A percentile compares a stretch with the other conserved stretches of the same genome.
Conservation (phyloP, 169 alveolate species). For the Plasmodium inui region DNA sequence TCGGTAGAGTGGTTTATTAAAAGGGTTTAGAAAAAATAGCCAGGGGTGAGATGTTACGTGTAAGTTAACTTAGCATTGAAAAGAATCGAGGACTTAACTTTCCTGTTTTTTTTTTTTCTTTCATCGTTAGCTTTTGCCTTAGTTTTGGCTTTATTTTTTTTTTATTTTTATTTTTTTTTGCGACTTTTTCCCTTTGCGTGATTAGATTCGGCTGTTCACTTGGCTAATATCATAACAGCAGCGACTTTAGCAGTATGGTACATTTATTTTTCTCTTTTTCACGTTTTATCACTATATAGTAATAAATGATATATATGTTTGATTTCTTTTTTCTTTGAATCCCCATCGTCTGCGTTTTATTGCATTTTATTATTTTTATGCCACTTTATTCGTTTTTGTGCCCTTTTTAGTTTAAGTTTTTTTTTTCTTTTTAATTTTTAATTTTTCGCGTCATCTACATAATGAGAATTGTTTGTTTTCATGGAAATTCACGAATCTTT, state of each 20-base stretch:
- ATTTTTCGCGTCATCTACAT: background rate
- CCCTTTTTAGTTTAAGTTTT: constrained; percentile 12
- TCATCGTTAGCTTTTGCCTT: background rate
- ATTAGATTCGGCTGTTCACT: background rate
- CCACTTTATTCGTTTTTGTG: background rate
- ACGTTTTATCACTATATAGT: background rate
- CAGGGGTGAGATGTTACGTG: background rate
- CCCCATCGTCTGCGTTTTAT: background rate
- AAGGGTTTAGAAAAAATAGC: background rate
- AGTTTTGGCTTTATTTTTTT: background rate
- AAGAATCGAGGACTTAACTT: background rate
- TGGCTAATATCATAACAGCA: background rate
- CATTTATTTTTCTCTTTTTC: background rate
- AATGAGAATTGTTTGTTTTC: constrained; percentile 3
- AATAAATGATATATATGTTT: background rate
- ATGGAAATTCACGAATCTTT: background rate
- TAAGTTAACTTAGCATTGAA: background rate
- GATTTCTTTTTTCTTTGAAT: background rate
- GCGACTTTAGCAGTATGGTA: background rate
- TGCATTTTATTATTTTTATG: background rate
- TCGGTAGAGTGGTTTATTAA: background rate
- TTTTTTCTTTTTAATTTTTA: background rate
- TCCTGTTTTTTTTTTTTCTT: background rate
- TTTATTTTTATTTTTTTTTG: background rate
- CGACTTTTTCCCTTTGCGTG: too few relatives aligned